These are phyloP conservation scores for Globisporangium paroecandrum DNA, from an alignment of 352 stramenopile species.

Conservation along the genomic window DNA sequence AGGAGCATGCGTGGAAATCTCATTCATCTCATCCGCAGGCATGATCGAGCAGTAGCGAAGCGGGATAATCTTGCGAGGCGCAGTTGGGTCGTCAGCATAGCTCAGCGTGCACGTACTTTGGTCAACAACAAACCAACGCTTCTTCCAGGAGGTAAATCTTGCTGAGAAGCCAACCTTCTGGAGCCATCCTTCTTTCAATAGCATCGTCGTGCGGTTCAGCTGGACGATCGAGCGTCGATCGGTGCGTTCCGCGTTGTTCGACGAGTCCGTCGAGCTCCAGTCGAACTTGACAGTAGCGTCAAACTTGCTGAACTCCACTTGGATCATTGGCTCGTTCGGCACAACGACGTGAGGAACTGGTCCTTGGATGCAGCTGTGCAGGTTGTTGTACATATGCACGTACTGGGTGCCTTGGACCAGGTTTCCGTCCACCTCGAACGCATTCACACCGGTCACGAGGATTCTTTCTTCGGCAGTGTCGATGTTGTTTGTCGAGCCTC, in stretches of 20 bases:
- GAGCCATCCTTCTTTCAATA: conserved; percentile 81
- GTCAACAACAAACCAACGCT: conserved; percentile 77
- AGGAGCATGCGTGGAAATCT: conserved; percentile 81
- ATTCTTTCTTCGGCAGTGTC: conserved; percentile 61
- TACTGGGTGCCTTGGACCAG: conserved; percentile 68
- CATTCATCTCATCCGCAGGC: conserved; percentile 82
- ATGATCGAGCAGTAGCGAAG: conserved; percentile 66
- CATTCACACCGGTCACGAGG: conserved; percentile 77
- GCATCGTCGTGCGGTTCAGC: conserved; percentile 45
- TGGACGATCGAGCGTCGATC: conserved; percentile 55
- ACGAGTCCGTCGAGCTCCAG: conserved; percentile 37
- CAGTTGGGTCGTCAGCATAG: conserved; percentile 65
- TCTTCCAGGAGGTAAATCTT: conserved; percentile 67
- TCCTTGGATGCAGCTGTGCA: conserved; percentile 63
- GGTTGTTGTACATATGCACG: conserved; percentile 80
- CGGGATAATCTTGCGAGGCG: conserved; percentile 70
- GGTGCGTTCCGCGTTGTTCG: conserved; percentile 28
- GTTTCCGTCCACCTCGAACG: conserved; percentile 73
- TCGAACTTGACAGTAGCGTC: conserved; percentile 69
- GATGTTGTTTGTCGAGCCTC: conserved; percentile 33
- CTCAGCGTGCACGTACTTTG: conserved; percentile 77
- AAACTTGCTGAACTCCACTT: conserved; percentile 68
- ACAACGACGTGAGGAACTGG: conserved; percentile 73
- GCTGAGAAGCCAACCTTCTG: conserved; percentile 79
- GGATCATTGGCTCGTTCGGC: conserved; percentile 65